Percentiles rank a stretch among this genome's conserved stretches.
Evolutionary conservation across 208 protist genomes (phyloP).

Genomic region (Leishmania guyanensis): DNA sequence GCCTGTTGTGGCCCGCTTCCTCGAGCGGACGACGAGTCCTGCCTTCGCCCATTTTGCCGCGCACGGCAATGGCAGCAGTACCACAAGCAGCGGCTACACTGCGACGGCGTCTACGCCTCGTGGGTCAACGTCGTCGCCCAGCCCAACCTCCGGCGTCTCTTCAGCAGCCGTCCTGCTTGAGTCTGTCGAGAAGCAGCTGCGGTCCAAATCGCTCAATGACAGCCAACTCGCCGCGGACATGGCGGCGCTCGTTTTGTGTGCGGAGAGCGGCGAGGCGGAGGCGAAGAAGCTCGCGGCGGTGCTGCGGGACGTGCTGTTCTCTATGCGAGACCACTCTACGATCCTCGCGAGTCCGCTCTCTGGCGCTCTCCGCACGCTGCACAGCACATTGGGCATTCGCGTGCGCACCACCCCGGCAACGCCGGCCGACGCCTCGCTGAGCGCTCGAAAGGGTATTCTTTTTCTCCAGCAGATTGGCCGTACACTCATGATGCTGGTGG

Average conservation of each 20-base stretch:
- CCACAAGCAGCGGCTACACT: neutral
- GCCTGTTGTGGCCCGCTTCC: constrained; percentile 56
- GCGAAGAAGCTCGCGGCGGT: constrained; percentile 41
- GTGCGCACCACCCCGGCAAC: constrained; percentile 16
- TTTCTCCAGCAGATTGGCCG: constrained; percentile 57
- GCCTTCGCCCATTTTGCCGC: neutral
- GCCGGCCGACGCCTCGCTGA: constrained; percentile 12
- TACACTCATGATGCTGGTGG: constrained; percentile 59
- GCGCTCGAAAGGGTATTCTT: constrained; percentile 20
- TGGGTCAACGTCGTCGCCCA: neutral
- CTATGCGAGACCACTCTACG: constrained; percentile 44
- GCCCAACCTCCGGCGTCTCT: neutral
- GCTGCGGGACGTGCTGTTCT: constrained; percentile 40
- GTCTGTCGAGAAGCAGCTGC: constrained; percentile 27
- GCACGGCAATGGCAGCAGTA: neutral
- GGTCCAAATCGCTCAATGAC: constrained; percentile 25
- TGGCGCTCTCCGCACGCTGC: constrained; percentile 53
- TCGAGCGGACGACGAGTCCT: constrained; percentile 21
- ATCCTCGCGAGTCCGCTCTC: constrained; percentile 60
- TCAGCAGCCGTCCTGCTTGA: constrained; percentile 15
- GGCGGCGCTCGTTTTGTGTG: constrained; percentile 38
- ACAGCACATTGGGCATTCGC: constrained; percentile 59
- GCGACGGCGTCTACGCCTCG: constrained; percentile 23
- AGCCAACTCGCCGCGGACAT: constrained; percentile 44
- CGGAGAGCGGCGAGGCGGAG: constrained; percentile 42